phyloP scores from a whole-genome alignment of 2,329 filamentous ascomycete species.

The Cordyceps javanica region DNA sequence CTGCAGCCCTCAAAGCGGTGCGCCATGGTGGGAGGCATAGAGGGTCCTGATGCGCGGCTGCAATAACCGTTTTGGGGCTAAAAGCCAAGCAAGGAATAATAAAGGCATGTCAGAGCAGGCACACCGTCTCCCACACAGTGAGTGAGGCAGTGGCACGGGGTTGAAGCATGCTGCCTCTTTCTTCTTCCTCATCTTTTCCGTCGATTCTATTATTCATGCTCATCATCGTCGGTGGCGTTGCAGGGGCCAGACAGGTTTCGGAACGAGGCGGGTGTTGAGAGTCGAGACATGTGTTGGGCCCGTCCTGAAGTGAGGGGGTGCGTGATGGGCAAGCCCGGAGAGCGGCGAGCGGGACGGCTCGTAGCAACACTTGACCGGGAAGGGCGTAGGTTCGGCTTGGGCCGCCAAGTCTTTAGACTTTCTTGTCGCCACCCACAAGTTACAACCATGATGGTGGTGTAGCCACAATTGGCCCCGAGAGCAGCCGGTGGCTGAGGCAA shows the following conservation, averaged over 20 bases:
- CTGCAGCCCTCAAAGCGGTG: neutral
- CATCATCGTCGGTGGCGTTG: neutral
- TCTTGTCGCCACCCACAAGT: neutral
- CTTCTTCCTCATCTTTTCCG: neutral
- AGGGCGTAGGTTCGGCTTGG: neutral
- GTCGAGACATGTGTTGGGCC: slow-evolving; percentile 7
- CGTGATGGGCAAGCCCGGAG: neutral
- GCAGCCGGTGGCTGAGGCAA: slow-evolving; percentile 2
- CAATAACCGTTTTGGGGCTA: slow-evolving; percentile 8
- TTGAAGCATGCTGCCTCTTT: neutral
- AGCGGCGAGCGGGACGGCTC: slow-evolving; percentile 7
- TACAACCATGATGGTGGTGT: neutral
- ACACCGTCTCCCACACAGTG: neutral
- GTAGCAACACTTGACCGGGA: neutral
- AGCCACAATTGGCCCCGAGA: neutral
- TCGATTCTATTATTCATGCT: neutral
- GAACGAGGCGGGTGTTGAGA: neutral
- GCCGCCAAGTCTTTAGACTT: neutral
- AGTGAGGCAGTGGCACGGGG: neutral
- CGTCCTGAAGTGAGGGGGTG: neutral
- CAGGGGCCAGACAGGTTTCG: slow-evolving; percentile 1
- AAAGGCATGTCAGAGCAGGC: neutral
- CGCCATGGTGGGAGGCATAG: neutral
- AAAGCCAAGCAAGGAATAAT: slow-evolving; percentile 2
- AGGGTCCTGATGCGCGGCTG: slow-evolving; percentile 7